Evolutionary conservation across 1,139 yeast species (phyloP).

Genomic region (Yamadazyma conglobata): DNA sequence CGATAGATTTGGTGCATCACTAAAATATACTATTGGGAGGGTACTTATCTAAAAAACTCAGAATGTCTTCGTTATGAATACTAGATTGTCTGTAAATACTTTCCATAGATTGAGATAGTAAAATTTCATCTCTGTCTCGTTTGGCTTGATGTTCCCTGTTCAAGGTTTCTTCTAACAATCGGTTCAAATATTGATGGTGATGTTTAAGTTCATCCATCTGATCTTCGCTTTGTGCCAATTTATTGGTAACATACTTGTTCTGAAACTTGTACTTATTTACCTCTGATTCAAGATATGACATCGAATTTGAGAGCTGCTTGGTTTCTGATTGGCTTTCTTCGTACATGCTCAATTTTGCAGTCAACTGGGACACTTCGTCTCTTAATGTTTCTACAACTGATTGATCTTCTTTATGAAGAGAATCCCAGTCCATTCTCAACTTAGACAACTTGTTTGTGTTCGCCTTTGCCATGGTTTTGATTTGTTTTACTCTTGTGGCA

Average conservation of each 20-base stretch:
- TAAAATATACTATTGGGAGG: constrained; percentile 7
- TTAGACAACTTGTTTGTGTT: constrained; percentile 33
- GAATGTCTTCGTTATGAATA: constrained; percentile 7
- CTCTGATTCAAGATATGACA: constrained; percentile 32
- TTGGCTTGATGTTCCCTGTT: constrained; percentile 3
- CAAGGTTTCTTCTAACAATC: constrained; percentile 1
- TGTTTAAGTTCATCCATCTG: constrained; percentile 24
- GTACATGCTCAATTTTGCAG: constrained; percentile 20
- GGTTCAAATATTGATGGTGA: constrained; percentile 29
- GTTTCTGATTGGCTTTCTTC: constrained; percentile 1
- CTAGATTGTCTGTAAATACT: constrained; percentile 2
- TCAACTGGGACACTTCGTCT: constrained; percentile 30
- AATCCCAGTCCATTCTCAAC: constrained; percentile 32
- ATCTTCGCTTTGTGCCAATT: constrained; percentile 17
- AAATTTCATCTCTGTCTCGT: constrained; percentile 1
- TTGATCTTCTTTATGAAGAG: constrained; percentile 23
- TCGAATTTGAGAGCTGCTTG: constrained; percentile 23
- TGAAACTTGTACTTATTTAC: constrained; percentile 30
- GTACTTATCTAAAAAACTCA: constrained; percentile 6
- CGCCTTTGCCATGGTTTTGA: constrained; percentile 57
- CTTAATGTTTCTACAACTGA: constrained; percentile 28
- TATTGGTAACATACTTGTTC: constrained; percentile 26
- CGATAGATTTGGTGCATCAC: no score
- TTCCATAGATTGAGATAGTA: constrained; percentile 1
- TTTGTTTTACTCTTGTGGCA: constrained; percentile 71